Base-by-base conservation (phyloP, 768 basidiomycete species). In the Trametes maxima region DNA sequence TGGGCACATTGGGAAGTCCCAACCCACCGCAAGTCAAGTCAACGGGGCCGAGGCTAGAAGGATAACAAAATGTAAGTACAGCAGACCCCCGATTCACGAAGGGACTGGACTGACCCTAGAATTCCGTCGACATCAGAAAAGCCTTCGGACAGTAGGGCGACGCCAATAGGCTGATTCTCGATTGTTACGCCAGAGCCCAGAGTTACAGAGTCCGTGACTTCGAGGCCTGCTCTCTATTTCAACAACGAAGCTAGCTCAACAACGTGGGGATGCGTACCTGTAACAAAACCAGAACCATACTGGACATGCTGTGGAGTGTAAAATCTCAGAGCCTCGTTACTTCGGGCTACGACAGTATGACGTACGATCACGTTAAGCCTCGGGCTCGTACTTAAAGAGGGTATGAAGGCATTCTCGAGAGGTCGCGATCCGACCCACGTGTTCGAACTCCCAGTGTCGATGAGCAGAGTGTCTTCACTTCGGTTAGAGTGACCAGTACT, bases 371-470 rank as follows among this genome's bases (percentile, higher is more conserved):
- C 56, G 17, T 66, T 70, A 0, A 72, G 71, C 4, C 74, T 77
- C 44, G 59, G 60, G 28, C 71, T 68, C 57, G 77, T 78, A 1
- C 81, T 78, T 19, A 67, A 68, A 0, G 81, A 80, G 10, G 71
- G 75, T 0, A 66, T 70, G 71, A 80, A 86, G 19, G 70, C 54
- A 53, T 73, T 77, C 46, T 67, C 69, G 2, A 47, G 24, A 0
- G 54, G 37, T 12, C 33, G 64, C 2, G 83, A 83, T 33, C 83
- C 83, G 35, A 85, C 68, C 84, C 83, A 86, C 13, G 82, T 83
- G 67, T 83, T 82, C 24, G 73, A 80, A 72, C 74, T 78, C 66
- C 73, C 81, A 0, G 82, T 86, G 57, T 86, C 84, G 17, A 85
- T 82, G 39, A 85, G 72, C 21, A 87, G 78, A 1, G 69, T 78